These are phyloP conservation scores for Cryphonectria radicalis DNA, from an alignment of 2,329 filamentous ascomycete species.

Conservation along the genomic window DNA sequence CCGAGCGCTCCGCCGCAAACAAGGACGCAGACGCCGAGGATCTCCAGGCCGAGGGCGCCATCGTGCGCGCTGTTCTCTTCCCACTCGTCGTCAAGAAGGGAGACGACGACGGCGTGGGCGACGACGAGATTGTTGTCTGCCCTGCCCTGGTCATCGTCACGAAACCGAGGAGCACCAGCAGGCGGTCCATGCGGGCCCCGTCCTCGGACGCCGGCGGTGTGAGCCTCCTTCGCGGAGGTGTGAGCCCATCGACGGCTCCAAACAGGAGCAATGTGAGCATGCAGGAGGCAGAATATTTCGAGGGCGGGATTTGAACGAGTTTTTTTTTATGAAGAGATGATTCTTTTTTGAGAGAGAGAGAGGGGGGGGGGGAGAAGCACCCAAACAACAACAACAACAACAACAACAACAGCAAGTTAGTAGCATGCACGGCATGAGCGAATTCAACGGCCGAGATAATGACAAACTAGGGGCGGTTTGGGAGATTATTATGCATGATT, in stretches of 20 bases:
- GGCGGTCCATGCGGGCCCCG: slow-evolving; percentile 45
- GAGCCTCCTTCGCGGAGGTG: slow-evolving; percentile 36
- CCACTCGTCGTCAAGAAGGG: slow-evolving; percentile 96
- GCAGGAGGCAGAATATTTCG: slow-evolving; percentile 40
- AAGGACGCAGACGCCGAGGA: slow-evolving; percentile 68
- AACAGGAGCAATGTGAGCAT: slow-evolving; percentile 44
- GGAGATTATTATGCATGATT: slow-evolving; percentile 16
- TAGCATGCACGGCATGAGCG: slow-evolving; percentile 3
- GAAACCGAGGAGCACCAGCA: slow-evolving; percentile 43
- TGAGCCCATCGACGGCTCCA: slow-evolving; percentile 38
- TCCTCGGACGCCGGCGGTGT: slow-evolving; percentile 58
- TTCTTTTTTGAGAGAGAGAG: slow-evolving; percentile 5
- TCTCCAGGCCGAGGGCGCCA: slow-evolving; percentile 73
- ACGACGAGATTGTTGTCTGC: slow-evolving; percentile 94
- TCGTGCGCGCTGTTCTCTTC: slow-evolving; percentile 92
- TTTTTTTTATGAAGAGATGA: not conserved
- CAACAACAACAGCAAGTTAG: not conserved
- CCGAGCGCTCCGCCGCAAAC: slow-evolving; percentile 80
- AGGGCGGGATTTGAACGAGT: slow-evolving; percentile 38
- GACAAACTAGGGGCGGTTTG: not conserved
- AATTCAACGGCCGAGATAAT: slow-evolving; percentile 9
- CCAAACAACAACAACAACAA: not conserved
- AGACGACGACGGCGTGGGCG: slow-evolving; percentile 82
- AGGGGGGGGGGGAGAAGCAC: not conserved
- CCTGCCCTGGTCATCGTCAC: slow-evolving; percentile 92